Conservation (phyloP, 345 rosid genomes). For the Eucalyptus guilfoylei region DNA sequence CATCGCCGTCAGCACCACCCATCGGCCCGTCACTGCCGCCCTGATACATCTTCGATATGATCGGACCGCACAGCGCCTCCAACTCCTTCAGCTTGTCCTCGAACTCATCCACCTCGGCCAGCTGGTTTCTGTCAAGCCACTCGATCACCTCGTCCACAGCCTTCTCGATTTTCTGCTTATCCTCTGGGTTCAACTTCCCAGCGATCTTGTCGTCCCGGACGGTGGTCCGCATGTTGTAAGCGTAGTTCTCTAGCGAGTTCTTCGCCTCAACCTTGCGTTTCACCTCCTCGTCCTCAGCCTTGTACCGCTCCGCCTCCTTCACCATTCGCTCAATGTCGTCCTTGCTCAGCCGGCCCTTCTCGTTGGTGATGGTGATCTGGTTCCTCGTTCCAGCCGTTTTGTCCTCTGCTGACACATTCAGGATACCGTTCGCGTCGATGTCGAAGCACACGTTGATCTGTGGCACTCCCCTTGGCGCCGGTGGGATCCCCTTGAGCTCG, state of each 20-base stretch:
- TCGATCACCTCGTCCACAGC: conserved; percentile 1
- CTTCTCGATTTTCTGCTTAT: conserved; percentile 21
- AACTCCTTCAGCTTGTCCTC: conserved; percentile 16
- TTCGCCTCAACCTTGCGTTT: conserved; percentile 22
- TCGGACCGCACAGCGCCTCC: conserved; percentile 14
- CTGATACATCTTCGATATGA: conserved; percentile 14
- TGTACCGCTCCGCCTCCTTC: conserved; percentile 19
- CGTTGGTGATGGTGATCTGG: conserved; percentile 18
- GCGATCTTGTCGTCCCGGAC: conserved; percentile 9
- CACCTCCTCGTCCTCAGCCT: conserved; percentile 17
- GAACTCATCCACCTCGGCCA: conserved; percentile 17
- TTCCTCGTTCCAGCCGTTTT: conserved; percentile 16
- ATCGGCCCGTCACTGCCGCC: conserved; percentile 5
- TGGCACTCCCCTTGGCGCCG: conserved; percentile 18
- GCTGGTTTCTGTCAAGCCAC: conserved; percentile 20
- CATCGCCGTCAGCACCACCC: not conserved
- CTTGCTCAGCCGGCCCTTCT: conserved; percentile 20
- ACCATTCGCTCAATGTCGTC: conserved; percentile 22
- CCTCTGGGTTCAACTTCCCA: not conserved
- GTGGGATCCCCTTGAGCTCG: conserved; percentile 17
- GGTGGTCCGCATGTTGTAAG: conserved; percentile 15
- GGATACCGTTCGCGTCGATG: conserved; percentile 12
- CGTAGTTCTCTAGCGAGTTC: conserved; percentile 14
- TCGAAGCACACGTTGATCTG: conserved; percentile 15
- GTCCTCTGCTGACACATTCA: conserved; percentile 13